These are phyloP conservation scores for Lasiodiplodia citricola DNA, from an alignment of 2,329 filamentous ascomycete genomes.

Conservation along the genomic window DNA sequence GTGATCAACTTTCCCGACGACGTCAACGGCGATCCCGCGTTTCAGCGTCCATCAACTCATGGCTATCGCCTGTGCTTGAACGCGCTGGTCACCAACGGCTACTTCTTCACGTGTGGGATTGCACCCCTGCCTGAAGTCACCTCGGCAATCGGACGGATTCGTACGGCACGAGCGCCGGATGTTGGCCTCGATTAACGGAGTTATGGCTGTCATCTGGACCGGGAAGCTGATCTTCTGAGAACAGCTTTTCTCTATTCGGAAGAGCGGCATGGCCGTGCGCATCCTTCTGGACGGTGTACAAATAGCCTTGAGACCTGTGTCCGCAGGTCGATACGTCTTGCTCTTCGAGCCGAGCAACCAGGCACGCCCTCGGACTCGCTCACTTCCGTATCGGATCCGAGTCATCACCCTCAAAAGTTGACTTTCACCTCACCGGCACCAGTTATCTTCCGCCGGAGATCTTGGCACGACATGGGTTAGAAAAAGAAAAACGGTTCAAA, in stretches of 20 bases:
- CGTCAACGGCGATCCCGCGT: constrained; percentile 13
- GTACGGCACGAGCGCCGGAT: constrained; percentile 55
- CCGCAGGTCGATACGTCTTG: neutral
- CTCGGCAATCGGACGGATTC: constrained; percentile 35
- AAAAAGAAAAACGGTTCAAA: constrained; percentile 22
- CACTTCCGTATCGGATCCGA: constrained; percentile 64
- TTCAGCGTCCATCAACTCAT: constrained; percentile 24
- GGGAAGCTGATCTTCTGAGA: constrained; percentile 58
- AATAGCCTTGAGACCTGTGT: too few species aligned
- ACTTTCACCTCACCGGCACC: constrained; percentile 59
- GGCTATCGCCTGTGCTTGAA: constrained; percentile 42
- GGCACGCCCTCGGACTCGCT: constrained; percentile 53
- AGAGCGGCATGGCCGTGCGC: constrained; percentile 39
- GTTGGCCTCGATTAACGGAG: constrained; percentile 43
- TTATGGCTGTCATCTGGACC: constrained; percentile 55
- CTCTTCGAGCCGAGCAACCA: neutral
- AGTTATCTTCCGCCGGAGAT: constrained; percentile 58
- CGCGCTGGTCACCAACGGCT: constrained; percentile 40
- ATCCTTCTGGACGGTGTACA: constrained; percentile 38
- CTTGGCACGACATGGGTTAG: constrained; percentile 48
- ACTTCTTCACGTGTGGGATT: constrained; percentile 35
- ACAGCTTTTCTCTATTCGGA: constrained; percentile 42
- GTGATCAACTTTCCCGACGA: neutral
- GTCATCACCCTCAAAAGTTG: constrained; percentile 57
- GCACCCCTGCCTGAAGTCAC: neutral